Conservation (phyloP, 495 filamentous ascomycete genomes). For the Penicillium pancosmium region DNA sequence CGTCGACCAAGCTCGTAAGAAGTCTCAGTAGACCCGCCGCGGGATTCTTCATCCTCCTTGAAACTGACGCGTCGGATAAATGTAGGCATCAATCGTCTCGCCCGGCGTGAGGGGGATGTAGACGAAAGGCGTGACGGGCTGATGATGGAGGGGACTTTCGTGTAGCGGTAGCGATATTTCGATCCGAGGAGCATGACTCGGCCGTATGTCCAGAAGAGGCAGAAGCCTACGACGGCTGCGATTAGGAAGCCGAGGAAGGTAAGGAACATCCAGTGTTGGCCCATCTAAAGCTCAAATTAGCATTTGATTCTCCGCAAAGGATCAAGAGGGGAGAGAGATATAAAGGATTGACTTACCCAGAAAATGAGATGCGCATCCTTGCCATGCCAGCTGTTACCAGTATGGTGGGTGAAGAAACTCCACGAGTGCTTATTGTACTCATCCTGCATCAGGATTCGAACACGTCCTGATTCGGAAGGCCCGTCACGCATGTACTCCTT, state of each 20-base stretch:
- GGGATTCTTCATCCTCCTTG: conserved; percentile 49
- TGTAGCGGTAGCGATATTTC: conserved; percentile 48
- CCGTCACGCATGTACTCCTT: conserved; percentile 65
- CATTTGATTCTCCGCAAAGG: not conserved
- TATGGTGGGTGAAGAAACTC: conserved; percentile 78
- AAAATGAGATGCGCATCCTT: conserved; percentile 76
- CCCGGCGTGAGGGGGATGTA: conserved; percentile 36
- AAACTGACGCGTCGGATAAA: conserved; percentile 47
- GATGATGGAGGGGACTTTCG: conserved; percentile 37
- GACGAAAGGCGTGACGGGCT: conserved; percentile 28
- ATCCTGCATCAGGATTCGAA: conserved; percentile 60
- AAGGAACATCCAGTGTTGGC: conserved; percentile 71
- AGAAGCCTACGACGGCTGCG: conserved; percentile 58
- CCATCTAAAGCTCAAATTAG: conserved; percentile 51
- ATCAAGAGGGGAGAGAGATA: not conserved
- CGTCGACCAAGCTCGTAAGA: conserved; percentile 47
- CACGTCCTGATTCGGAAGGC: conserved; percentile 44
- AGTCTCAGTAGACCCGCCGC: conserved; percentile 37
- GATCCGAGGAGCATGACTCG: conserved; percentile 49
- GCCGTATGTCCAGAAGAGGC: conserved; percentile 59
- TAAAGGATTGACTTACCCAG: conserved; percentile 53
- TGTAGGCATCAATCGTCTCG: conserved; percentile 41
- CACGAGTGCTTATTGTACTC: conserved; percentile 72
- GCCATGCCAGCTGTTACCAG: conserved; percentile 76
- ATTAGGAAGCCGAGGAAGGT: conserved; percentile 65